Evolutionary conservation across 495 filamentous ascomycete species (phyloP), one percentile per base, ranked within the genome.

Genomic region (Echria macrotheca): DNA sequence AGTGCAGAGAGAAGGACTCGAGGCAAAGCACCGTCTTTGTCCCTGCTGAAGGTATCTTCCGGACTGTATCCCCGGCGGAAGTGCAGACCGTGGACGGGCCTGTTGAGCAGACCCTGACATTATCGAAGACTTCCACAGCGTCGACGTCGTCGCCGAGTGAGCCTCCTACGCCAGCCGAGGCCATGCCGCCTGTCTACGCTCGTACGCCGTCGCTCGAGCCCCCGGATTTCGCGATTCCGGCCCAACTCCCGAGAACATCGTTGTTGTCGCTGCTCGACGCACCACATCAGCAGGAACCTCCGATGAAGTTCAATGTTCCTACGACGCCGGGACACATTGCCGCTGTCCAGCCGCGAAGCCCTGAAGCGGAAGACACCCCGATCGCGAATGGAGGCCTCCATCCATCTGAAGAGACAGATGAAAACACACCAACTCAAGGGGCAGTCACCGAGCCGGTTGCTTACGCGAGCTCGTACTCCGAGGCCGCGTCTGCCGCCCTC

Each of bases 191-290:
- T 28, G 17, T 54, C 22, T 60, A 48, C 29, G 54, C 54, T 17
- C 70, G 73, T 29, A 76, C 73, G 1, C 76, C 76, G 4, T 77
- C 76, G 6, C 66, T 71, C 41, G 74, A 79, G 9, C 74, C 74
- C 17, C 74, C 74, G 0, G 56, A 71, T n/a, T 69, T 66, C 48
- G 73, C 74, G 28, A 42, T 77, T 11, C 31, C 68, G 15, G 54
- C 57, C 11, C 67, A 73, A 23, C 57, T 44, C n/a, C 44, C 66
- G 37, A 71, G 74, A 32, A 71, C 71, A 0, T 80, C 77, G 3
- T 67, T 80, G 3, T 60, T 77, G 14, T 80, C 76, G 0, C 73
- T 80, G n/a, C 72, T 79, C 49, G 69, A 77, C 45, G 73, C 70
- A 0, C 71, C 74, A 0, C 67, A 68, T 52, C 52, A 69, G 36